A percentile compares a stretch with the other conserved stretches of the same genome.
Evolutionary conservation across 176 grass and related monocot species (phyloP).

Genomic region (Tillandsia leiboldiana): DNA sequence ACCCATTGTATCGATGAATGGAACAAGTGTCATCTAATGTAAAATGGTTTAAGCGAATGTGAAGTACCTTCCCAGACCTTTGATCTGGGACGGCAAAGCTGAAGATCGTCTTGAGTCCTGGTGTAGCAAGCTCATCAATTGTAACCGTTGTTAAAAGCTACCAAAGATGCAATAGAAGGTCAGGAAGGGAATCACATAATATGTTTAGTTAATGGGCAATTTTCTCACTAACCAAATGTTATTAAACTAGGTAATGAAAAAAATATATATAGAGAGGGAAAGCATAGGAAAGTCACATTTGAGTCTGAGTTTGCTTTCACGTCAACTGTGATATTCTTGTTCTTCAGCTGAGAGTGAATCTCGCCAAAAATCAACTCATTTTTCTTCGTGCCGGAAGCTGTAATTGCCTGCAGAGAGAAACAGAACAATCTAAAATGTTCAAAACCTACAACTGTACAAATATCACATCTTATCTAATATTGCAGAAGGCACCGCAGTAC

Average conservation of each 20-base stretch:
- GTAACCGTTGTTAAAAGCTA: slow-evolving; percentile 17
- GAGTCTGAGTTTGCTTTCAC: slow-evolving; percentile 25
- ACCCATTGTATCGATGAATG: neutral
- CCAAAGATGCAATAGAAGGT: slow-evolving; percentile 5
- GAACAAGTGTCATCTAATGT: neutral
- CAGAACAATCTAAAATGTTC: neutral
- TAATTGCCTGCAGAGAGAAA: slow-evolving; percentile 6
- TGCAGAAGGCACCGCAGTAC: too few species aligned
- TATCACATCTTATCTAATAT: too few species aligned
- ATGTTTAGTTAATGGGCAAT: too few species aligned
- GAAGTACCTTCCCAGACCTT: slow-evolving; percentile 20
- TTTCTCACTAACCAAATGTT: neutral
- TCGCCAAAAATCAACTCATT: slow-evolving; percentile 22
- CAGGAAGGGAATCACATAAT: neutral
- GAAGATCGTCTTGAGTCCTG: slow-evolving; percentile 19
- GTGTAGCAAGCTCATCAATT: slow-evolving; percentile 19
- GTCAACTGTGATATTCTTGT: slow-evolving; percentile 22
- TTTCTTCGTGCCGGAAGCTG: slow-evolving; percentile 20
- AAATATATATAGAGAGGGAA: neutral
- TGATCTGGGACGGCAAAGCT: slow-evolving; percentile 24
- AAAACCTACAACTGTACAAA: neutral
- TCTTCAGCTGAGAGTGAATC: slow-evolving; percentile 22
- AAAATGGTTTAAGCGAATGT: neutral
- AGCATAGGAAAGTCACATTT: slow-evolving; percentile 6
- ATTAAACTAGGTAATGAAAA: neutral